Evolutionary conservation across 495 filamentous ascomycete genomes (phyloP).

Genomic region (Penicillium pulvis): DNA sequence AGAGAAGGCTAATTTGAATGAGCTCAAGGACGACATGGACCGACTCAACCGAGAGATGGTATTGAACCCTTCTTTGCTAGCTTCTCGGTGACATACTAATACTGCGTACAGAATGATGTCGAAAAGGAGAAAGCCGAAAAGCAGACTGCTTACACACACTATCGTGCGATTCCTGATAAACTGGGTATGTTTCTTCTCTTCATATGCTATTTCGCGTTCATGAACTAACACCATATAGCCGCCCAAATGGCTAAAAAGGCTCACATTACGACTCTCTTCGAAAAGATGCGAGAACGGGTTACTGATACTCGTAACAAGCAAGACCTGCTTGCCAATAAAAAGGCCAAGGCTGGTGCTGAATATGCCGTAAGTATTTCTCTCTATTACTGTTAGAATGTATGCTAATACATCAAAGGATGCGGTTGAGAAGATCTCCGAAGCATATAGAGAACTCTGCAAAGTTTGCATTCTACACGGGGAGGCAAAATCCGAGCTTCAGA

Average conservation of each 20-base stretch:
- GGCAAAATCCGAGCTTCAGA: slow-evolving; percentile 73
- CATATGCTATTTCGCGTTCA: not conserved
- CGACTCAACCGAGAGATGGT: slow-evolving; percentile 42
- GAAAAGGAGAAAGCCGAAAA: slow-evolving; percentile 54
- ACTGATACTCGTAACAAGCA: slow-evolving; percentile 48
- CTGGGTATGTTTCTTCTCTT: slow-evolving; percentile 55
- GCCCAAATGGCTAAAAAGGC: slow-evolving; percentile 54
- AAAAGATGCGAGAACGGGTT: slow-evolving; percentile 43
- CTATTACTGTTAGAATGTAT: not conserved
- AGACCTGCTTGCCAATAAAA: slow-evolving; percentile 60
- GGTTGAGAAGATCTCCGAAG: slow-evolving; percentile 58
- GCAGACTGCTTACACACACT: slow-evolving; percentile 64
- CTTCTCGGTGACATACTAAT: slow-evolving; percentile 16
- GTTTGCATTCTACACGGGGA: slow-evolving; percentile 71
- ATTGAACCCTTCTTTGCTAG: slow-evolving; percentile 6
- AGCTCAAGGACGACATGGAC: slow-evolving; percentile 26
- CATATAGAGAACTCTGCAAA: slow-evolving; percentile 66
- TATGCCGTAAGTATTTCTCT: slow-evolving; percentile 55
- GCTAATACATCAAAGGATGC: slow-evolving; percentile 47
- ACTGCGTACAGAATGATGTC: slow-evolving; percentile 38
- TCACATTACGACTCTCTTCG: slow-evolving; percentile 42
- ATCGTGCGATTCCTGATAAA: slow-evolving; percentile 66
- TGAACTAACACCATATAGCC: slow-evolving; percentile 38
- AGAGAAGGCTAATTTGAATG: slow-evolving; percentile 40
- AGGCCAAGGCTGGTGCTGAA: slow-evolving; percentile 63